Conservation (phyloP, 1,284 basidiomycete genomes). For the Pseudomicrostroma phylloplanum region DNA sequence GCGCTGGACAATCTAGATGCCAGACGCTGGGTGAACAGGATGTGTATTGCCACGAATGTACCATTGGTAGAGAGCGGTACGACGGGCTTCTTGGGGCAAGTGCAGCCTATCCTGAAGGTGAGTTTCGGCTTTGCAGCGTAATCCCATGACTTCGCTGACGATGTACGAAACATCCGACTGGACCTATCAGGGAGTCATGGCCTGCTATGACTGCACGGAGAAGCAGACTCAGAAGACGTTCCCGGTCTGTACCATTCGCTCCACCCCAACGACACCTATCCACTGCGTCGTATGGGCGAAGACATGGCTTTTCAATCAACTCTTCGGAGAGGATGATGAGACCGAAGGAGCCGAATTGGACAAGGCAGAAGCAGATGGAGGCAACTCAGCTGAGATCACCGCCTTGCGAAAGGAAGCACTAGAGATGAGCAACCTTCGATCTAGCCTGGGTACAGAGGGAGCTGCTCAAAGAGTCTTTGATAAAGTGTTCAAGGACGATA, state of each 20-base stretch:
- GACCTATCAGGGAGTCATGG: slow-evolving; percentile 22
- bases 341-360: slow-evolving; percentile 71
- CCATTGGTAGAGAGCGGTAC: slow-evolving; percentile 95
- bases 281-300: slow-evolving; percentile 99
- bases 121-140: slow-evolving; percentile 8
- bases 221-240: slow-evolving; percentile 89
- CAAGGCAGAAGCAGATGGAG: slow-evolving; percentile 76
- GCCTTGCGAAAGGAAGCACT: slow-evolving; percentile 79
- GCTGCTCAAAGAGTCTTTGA: slow-evolving; percentile 70
- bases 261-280: slow-evolving; percentile 92
- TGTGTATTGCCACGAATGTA: slow-evolving; percentile 85
- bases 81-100: slow-evolving; percentile 81
- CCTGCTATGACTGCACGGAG: slow-evolving; percentile 45
- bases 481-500: slow-evolving; percentile 86
- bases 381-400: slow-evolving; percentile 85
- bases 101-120: slow-evolving; percentile 57
- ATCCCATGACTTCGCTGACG: too few relatives aligned
- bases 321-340: slow-evolving; percentile 80
- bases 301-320: slow-evolving; percentile 89
- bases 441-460: slow-evolving; percentile 45
- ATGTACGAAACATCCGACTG: background rate
- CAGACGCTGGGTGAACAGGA: slow-evolving; percentile 66
- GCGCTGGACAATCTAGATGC: slow-evolving; percentile 76
- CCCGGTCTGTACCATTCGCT: slow-evolving; percentile 96
- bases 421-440: slow-evolving; percentile 75